These are phyloP conservation scores for Cordia subcordata DNA, from an alignment of 257 asterid genomes.

Conservation along the genomic window DNA sequence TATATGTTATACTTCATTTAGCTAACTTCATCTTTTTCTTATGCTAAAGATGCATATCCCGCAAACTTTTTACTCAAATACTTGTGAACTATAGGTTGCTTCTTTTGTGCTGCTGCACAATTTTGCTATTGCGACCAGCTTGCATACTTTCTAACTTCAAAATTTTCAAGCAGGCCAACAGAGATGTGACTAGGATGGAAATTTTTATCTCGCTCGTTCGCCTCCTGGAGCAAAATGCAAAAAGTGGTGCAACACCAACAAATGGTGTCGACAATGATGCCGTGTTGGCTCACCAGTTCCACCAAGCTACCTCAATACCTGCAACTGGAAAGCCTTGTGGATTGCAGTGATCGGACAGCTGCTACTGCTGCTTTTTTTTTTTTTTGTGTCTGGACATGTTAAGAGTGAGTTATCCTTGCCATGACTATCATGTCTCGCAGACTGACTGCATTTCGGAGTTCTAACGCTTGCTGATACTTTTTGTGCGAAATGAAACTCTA, in stretches of 20 bases:
- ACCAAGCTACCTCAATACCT: slow-evolving; percentile 32
- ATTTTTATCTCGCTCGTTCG: slow-evolving; percentile 75
- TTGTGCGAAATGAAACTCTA: not conserved
- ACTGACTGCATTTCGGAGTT: slow-evolving; percentile 19
- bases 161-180: slow-evolving; percentile 58
- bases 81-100: too few relatives aligned
- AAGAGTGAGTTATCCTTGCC: slow-evolving; percentile 45
- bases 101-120: not conserved
- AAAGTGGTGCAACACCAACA: slow-evolving; percentile 25
- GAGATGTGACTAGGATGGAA: slow-evolving; percentile 91
- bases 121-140: not conserved
- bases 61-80: too few relatives aligned
- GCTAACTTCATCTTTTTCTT: too few relatives aligned
- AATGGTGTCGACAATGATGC: slow-evolving; percentile 22
- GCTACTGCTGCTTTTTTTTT: too few relatives aligned
- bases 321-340: slow-evolving; percentile 37
- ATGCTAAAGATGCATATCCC: too few relatives aligned
- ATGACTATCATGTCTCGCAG: slow-evolving; percentile 44
- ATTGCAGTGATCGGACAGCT: slow-evolving; percentile 24
- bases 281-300: slow-evolving; percentile 31
- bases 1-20: too few relatives aligned
- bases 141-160: not conserved
- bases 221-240: slow-evolving; percentile 63
- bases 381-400: slow-evolving; percentile 34
- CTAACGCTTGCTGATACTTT: not conserved